These are phyloP conservation scores for Hericium coralloides DNA, from an alignment of 768 basidiomycete species.

Conservation along the genomic window DNA sequence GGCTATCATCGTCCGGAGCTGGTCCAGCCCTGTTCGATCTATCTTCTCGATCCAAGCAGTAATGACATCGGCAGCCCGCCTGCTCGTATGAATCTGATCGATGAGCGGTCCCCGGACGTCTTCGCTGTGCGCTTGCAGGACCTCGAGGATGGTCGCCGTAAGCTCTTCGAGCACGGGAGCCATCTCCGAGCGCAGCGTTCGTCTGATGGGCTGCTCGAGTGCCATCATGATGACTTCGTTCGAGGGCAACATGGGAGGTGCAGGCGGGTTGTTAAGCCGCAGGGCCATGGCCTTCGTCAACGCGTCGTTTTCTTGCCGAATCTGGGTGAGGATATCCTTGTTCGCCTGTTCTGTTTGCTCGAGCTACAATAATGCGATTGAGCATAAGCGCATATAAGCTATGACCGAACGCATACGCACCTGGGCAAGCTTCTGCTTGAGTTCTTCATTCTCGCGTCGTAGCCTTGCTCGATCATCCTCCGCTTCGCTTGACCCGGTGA, in stretches of 20 bases:
- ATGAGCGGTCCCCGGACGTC: conserved; percentile 2
- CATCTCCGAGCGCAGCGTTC: not conserved
- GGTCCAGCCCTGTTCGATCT: too few relatives aligned
- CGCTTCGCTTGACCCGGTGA: conserved; percentile 4
- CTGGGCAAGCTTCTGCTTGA: conserved; percentile 10
- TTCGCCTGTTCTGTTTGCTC: conserved; percentile 6
- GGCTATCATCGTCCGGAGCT: too few relatives aligned
- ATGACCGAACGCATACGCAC: conserved; percentile 11
- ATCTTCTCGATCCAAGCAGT: not conserved
- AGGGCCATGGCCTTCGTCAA: conserved; percentile 1
- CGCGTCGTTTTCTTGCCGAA: not conserved
- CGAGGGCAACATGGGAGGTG: not conserved
- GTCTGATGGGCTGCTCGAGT: conserved; percentile 1
- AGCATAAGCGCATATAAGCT: too few relatives aligned
- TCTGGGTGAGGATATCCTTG: conserved; percentile 2
- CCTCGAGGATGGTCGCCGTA: not conserved
- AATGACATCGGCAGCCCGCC: not conserved
- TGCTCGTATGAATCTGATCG: not conserved
- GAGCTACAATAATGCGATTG: not conserved
- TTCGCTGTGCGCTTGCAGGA: not conserved
- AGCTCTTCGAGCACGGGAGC: not conserved
- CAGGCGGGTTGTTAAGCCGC: not conserved
- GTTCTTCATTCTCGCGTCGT: conserved; percentile 14
- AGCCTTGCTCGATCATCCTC: not conserved
- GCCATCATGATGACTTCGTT: conserved; percentile 1